Evolutionary conservation across 495 filamentous ascomycete species (phyloP).

Genomic region (Articulospora tetracladia): DNA sequence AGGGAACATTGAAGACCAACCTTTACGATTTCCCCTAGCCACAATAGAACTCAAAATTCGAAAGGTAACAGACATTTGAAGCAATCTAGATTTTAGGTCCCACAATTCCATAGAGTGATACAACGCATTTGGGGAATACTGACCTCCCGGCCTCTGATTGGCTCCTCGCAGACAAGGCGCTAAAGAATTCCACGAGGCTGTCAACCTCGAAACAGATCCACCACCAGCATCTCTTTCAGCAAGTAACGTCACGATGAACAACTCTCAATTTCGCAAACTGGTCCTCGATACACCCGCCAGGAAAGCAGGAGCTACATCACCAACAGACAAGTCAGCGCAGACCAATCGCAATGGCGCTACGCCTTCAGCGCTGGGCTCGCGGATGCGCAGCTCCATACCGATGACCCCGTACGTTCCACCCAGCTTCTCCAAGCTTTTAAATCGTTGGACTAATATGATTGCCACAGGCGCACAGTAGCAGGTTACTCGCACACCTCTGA

Average conservation of each 20-base stretch:
- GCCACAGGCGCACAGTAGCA: conserved; percentile 61
- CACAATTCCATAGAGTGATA: no score
- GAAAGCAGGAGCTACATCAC: conserved; percentile 32
- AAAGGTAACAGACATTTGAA: no score
- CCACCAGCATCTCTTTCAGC: background rate
- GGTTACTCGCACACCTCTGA: conserved; percentile 50
- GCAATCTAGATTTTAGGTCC: no score
- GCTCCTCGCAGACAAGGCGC: background rate
- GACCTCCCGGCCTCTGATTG: background rate
- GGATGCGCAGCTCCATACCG: conserved; percentile 71
- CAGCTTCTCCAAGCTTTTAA: conserved; percentile 6
- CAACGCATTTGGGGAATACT: no score
- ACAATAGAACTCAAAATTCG: no score
- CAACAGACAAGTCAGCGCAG: conserved; percentile 24
- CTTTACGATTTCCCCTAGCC: no score
- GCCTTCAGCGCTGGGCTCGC: conserved; percentile 52
- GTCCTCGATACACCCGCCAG: conserved; percentile 46
- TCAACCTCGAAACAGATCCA: background rate
- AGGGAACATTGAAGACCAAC: no score
- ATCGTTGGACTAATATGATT: background rate
- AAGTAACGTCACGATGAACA: conserved; percentile 66
- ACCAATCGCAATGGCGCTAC: conserved; percentile 28
- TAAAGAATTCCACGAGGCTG: conserved; percentile 3
- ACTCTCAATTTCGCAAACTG: conserved; percentile 92
- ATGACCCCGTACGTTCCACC: conserved; percentile 69